Base-by-base conservation (phyloP, 2,329 filamentous ascomycete species). In the Epichloe amarillans region DNA sequence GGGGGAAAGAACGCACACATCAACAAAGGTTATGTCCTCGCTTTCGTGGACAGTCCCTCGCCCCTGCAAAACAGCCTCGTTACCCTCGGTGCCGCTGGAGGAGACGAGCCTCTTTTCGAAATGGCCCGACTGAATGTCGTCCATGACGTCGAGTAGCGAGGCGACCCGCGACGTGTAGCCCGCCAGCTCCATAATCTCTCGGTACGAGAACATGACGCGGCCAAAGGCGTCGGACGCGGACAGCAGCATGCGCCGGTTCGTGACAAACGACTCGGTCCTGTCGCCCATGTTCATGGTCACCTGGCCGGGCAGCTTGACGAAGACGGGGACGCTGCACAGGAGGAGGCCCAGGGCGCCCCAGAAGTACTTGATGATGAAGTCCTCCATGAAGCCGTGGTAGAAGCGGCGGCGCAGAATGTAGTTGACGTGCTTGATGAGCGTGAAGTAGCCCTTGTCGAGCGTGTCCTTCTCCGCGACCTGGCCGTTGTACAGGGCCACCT, bases 361-460 rank as follows among this genome's bases (percentile, higher is more conserved):
- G 69, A 97, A 93, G 66, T 98, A 98, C 68, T 98, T 98, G 69
- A 98, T 95, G 52, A 97, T 88, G 67, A 96, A 98, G 66, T 98
- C 93, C 66, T 98, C 93, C 91, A 97, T 96, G 61, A 98, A 84
- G n/a, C 90, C 91, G 65, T 98, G 91, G 66, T 97, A 97, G 66
- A 98, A 86, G 46, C 93, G 81, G 55, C 88, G 77, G 39, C 90
- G 79, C 54, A 98, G 71, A 57, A 97, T 96, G 62, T 95, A 84
- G 67, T 98, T 98, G 64, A 98, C 91, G 69, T 98, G 93, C 70
- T 96, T 97, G 72, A 98, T 98, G 38, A 98, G 76, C 2, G 93
- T 98, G 64, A 98, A 98, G 68, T 98, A 98, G 15, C 93, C 91
- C 71, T 97, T 97, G 69, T 98, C 93, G 49, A 98, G 74, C 0